Base-by-base conservation (phyloP, 768 basidiomycete genomes). In the Boletellus emodensis region DNA sequence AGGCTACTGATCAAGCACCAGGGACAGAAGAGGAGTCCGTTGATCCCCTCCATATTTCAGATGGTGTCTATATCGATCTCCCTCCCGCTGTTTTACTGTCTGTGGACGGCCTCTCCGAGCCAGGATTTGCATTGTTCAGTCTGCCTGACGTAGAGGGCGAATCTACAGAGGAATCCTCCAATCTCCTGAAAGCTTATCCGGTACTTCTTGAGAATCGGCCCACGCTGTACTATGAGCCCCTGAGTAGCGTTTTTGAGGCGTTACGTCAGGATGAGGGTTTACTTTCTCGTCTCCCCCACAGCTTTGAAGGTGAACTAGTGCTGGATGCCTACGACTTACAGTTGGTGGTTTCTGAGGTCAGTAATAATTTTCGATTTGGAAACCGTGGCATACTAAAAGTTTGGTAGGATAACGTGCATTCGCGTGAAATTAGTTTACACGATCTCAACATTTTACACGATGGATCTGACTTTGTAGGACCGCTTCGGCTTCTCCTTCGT, bases 211-310 rank as follows among this genome's bases (percentile, higher is more conserved):
- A 80, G 40, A 71, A 81, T 50, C 75, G 71, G 15, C 87, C 87
- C 3, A 85, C 81, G 4, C 71, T 90, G 7, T 91, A 87, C 65
- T 90, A 90, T 58, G 87, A 90, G 62, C 82, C 87, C 26, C 62
- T 91, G 40, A 79, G 77, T 38, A 73, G 68, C 49, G 79, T 90
- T 17, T 90, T 90, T 59, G 84, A 84, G 48, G 84, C 83, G 49
- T 69, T 91, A 38, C 84, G 86, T 28, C 75, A 79, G 59, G 85
- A 89, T 49, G 76, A 80, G 42, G 62, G 44, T 24, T 63, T 71
- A 48, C 61, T 87, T 28, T 68, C 72, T 41, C 65, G 69, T 14
- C 56, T 81, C 7, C 69, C 75, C 28, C 74, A 78, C 30, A 63
- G 81, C 40, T 60, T 71, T 18, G 79, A 83, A 40, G 79, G 77